Evolutionary conservation across 202 grass and related monocot species (phyloP), one percentile per base, ranked within the genome.

Genomic region (Cymbopogon flexuosus): DNA sequence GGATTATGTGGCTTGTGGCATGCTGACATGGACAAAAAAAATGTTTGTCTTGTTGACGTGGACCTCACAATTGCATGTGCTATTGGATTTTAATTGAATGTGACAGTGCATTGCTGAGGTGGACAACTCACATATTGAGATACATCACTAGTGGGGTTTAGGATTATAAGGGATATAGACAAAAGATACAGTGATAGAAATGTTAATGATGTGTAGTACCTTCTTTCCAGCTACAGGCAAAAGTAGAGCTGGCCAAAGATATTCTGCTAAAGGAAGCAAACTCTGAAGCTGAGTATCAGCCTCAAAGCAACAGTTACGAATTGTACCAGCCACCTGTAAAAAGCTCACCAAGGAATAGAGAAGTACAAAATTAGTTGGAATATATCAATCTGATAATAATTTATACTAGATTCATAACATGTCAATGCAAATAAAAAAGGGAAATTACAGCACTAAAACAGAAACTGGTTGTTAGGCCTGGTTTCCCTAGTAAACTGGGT

Each of bases 231-330:
- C 90, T 75, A 94, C 90, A 72, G 90, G 92, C 13, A 98, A 86
- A 76, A 94, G 84, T 47, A 94, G 70, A 86, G 92, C 79, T 80
- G 95, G 95, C 95, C 95, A 98, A 80, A 98, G 88, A 89, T 93
- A 98, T 82, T 98, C 95, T 51, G 95, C 76, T 84, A 94, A 72
- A 64, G 87, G 73, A 82, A 98, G 89, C 45, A 98, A 75, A 88
- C 91, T 94, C 73, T 89, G 88, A 76, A 98, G 75, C 79, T 93
- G 92, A 68, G 82, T 89, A 86, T 98, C 95, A 82, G 95, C 88
- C 84, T 98, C 95, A 79, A 98, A 98, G 84, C 88, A 98, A 88
- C 92, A 98, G 65, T 94, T 97, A 54, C 86, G 90, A 56, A 98
- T 89, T 42, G 95, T 93, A 73, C 95, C 88, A 60, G 88, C 86